Base-by-base conservation (phyloP, 1,284 basidiomycete genomes). In the Melanopsichium pennsylvanicum region DNA sequence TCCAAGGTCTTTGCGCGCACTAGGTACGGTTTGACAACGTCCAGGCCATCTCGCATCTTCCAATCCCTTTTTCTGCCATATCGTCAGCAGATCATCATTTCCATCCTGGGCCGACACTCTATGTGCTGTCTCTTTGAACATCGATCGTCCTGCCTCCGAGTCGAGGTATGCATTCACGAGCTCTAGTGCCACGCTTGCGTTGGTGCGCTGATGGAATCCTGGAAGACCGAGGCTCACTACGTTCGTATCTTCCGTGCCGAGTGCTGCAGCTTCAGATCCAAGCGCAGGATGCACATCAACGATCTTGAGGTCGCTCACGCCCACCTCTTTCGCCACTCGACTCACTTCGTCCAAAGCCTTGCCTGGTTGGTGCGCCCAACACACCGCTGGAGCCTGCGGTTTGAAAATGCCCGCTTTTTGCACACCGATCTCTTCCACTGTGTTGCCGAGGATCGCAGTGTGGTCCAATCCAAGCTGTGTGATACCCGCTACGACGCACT, bases 371-470 rank as follows among this genome's bases (percentile, higher is more conserved):
- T 97, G 93, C 37, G 86, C 81, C 5, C 96, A 90, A 2, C 89
- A 89, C 42, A 95, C 84, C 2, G 96, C 96, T 1, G 92, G 91
- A 0, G 91, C 91, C 21, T 87, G 89, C 79, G 87, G 83, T 85
- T 99, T 99, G 84, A 90, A 98, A 50, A 99, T 98, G 1, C 96
- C 96, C 22, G 90, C 92, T 81, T 99, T 99, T 79, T 98, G 96
- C 84, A 86, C 88, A 1, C 94, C 93, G 69, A 99, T 98, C 76
- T 95, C 90, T 51, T 86, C 83, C 10, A 98, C 83, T 0, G 94
- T 97, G 77, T 90, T 90, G 2, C 96, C 96, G 0, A 99, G 86
- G 16, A 97, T 87, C 56, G 86, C 85, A n/a, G 91, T 88, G 82
- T 99, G 96, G 77, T 98, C 96, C 57, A 98, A 86, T 0, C 96